These are phyloP conservation scores for Saprolegnia parasitica DNA, from an alignment of 352 stramenopile species.

Conservation along the genomic window DNA sequence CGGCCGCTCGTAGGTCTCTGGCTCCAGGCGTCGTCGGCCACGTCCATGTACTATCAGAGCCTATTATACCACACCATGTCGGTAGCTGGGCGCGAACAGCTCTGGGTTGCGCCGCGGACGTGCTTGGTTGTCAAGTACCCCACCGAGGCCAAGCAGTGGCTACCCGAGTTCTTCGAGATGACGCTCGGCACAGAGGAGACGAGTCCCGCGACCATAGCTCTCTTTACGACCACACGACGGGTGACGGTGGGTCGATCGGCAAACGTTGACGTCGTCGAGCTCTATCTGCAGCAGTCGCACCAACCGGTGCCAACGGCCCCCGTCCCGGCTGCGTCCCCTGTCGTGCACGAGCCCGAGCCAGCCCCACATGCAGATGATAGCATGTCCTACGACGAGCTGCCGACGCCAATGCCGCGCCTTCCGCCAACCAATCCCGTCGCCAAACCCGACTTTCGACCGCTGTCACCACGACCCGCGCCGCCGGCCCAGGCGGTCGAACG, in stretches of 20 bases:
- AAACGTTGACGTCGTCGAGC: background rate
- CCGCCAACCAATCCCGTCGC: background rate
- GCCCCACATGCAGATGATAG: background rate
- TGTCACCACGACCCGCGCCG: background rate
- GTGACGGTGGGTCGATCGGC: background rate
- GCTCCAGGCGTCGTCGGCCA: background rate
- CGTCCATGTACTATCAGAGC: background rate
- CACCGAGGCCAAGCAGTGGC: background rate
- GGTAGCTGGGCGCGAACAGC: background rate
- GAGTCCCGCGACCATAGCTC: background rate
- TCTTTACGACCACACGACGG: background rate
- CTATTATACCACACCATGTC: background rate
- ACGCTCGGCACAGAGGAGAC: background rate
- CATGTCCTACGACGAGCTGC: background rate
- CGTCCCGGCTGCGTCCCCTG: background rate
- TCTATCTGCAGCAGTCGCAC: background rate
- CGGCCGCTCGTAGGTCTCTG: constrained; percentile 19
- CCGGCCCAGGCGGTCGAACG: background rate
- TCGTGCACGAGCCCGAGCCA: background rate
- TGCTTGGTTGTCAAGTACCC: constrained; percentile 22
- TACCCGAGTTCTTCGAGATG: constrained; percentile 20
- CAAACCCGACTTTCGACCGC: background rate
- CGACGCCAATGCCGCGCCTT: background rate
- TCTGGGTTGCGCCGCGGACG: constrained; percentile 10
- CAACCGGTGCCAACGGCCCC: background rate